Base-by-base conservation (phyloP, 2,329 filamentous ascomycete genomes). In the Leptographium galeiforme region DNA sequence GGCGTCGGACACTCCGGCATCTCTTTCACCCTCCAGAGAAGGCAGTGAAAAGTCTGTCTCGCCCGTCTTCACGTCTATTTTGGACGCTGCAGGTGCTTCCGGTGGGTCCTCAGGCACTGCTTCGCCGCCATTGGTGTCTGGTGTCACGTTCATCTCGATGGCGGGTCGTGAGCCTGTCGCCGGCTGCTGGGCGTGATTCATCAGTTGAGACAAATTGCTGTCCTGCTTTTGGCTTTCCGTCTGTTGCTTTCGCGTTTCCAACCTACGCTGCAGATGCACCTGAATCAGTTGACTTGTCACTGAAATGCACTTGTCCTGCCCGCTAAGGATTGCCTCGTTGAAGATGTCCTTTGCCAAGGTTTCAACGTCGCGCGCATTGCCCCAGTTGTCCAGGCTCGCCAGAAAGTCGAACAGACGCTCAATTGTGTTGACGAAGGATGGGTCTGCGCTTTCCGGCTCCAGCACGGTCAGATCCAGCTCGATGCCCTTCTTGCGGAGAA, bases 351-450 rank as follows among this genome's bases (percentile, higher is more conserved):
- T 78, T 0, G 68, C 70, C 0, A 86, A 45, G 0, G 73, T 75
- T 13, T 77, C 66, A 1, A 87, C 72, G 48, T 87, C 83, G 5
- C 82, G 72, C 0, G 75, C 82, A 56, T 78, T 86, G 0, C 75
- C 83, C 79, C 82, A 86, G 8, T 71, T 71, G 0, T 71, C 62
- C 4, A 76, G 67, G 0, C 53, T 44, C 0, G 71, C 62, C 0
- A 85, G 63, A 0, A 51, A 4, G n/a, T 18, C 34, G n/a, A 53
- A 53, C 38, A 53, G 39, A 8, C 39, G 2, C 1, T 10, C 36
- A 7, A 40, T 7, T 7, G 13, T 10, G 8, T 32, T 11, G n/a
- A 16, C 6, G 43, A 50, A 34, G 4, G 6, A 41, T 0, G 61
- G 8, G 8, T 7, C 50, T 39, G 84, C 75, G 0, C 63, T 59